These are phyloP conservation scores for Geotrichum macrosporum DNA, from an alignment of 1,139 yeast genomes.

Conservation along the genomic window DNA sequence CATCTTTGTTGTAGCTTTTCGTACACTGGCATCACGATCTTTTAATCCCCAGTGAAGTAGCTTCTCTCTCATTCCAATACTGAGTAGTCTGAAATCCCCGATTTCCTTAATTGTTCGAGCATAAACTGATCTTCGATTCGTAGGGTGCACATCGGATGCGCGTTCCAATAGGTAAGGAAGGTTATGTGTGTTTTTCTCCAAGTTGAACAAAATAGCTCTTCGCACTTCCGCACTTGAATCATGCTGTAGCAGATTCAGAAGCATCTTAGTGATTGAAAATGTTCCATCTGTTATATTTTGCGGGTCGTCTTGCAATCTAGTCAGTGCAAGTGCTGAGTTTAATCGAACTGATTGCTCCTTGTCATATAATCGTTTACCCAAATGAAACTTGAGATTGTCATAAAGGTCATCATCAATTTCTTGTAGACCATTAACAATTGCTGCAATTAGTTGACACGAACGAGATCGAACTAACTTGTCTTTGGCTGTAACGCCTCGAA, in stretches of 20 bases:
- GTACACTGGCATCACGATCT: conserved; percentile 76
- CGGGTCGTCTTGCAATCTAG: conserved; percentile 59
- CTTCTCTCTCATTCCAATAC: conserved; percentile 57
- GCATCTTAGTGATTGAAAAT: conserved; percentile 40
- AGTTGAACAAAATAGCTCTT: conserved; percentile 71
- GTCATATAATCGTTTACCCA: conserved; percentile 66
- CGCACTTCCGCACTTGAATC: conserved; percentile 75
- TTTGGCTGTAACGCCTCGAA: conserved; percentile 72
- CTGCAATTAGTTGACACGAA: conserved; percentile 72
- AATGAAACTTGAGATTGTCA: conserved; percentile 55
- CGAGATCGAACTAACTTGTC: conserved; percentile 76
- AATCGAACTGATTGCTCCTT: conserved; percentile 74
- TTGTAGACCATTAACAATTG: conserved; percentile 64
- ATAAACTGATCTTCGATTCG: conserved; percentile 69
- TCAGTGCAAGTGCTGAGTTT: conserved; percentile 76
- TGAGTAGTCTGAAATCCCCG: conserved; percentile 61
- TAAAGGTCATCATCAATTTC: conserved; percentile 74
- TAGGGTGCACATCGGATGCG: conserved; percentile 71
- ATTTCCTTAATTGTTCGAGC: conserved; percentile 63
- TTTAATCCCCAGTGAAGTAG: conserved; percentile 78
- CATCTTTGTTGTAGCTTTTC: conserved; percentile 67
- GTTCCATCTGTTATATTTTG: conserved; percentile 45
- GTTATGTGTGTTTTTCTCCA: conserved; percentile 53
- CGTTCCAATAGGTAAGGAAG: conserved; percentile 66
- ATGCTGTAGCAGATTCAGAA: conserved; percentile 57